Percentiles rank a stretch among this genome's conserved stretches.
phyloP scores from a whole-genome alignment of 2,329 filamentous ascomycete species.

The Fusarium mundagurra region DNA sequence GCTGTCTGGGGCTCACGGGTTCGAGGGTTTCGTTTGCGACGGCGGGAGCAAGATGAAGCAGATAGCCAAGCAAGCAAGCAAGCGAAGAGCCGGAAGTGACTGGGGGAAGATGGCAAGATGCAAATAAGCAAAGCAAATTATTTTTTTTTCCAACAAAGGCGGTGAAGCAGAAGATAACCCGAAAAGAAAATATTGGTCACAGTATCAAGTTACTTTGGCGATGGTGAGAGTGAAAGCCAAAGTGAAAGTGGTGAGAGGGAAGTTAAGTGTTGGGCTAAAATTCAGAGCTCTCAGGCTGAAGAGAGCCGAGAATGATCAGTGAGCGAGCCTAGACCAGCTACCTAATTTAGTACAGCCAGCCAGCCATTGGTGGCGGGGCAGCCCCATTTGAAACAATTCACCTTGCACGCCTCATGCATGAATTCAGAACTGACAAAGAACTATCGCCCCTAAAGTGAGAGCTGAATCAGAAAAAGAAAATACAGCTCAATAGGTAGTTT shows the following conservation, averaged over 20 bases:
- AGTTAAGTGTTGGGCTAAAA: slow-evolving; percentile 38
- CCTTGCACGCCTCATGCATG: slow-evolving; percentile 1
- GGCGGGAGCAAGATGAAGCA: slow-evolving; percentile 9
- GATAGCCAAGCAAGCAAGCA: slow-evolving; percentile 18
- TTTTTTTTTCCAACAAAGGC: slow-evolving; percentile 4
- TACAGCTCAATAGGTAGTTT: neutral
- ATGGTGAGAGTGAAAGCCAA: neutral
- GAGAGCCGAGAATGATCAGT: slow-evolving; percentile 23
- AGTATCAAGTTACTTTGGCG: slow-evolving; percentile 18
- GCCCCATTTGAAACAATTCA: slow-evolving; percentile 25
- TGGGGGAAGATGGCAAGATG: neutral
- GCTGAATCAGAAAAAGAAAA: neutral
- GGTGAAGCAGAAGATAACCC: neutral
- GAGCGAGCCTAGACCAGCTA: slow-evolving; percentile 22
- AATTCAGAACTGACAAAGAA: slow-evolving; percentile 7
- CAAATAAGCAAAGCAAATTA: slow-evolving; percentile 8
- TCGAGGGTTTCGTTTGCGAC: slow-evolving; percentile 28
- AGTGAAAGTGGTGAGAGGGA: slow-evolving; percentile 20
- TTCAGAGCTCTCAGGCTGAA: slow-evolving; percentile 38
- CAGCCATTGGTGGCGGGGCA: slow-evolving; percentile 24
- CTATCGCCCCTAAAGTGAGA: neutral
- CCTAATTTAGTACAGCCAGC: neutral
- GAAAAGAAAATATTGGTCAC: slow-evolving; percentile 16
- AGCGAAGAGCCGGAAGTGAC: neutral
- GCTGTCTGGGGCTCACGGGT: slow-evolving; percentile 13